Evolutionary conservation across 441 rosid species (phyloP), one percentile per base, ranked within the genome.

Genomic region (Bocquillonia castaneifolia): DNA sequence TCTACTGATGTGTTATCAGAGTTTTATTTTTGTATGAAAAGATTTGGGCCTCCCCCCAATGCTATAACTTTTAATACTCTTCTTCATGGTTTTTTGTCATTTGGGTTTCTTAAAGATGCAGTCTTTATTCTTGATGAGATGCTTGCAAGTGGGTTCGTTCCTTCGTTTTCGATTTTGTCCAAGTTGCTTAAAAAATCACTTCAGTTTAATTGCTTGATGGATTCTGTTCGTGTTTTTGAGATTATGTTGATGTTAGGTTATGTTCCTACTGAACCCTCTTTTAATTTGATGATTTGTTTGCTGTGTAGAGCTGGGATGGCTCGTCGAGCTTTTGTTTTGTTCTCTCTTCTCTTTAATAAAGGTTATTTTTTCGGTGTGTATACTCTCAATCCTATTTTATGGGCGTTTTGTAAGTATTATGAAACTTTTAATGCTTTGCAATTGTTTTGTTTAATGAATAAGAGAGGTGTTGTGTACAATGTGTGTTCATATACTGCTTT

Each of bases 401-500:
- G 86, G 83, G 78, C 73, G 8, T 36, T 79, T 55, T 75, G 83
- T 53, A 82, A 80, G 74, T 73, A 75, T 22, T 64, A 73, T 61
- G 64, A 53, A 67, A 74, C 67, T 52, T 71, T 9, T 51, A 29
- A 22, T 55, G 85, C 81, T 51, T 50, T 73, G 75, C 69, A 37
- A 4, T 55, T 82, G 47, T 68, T 75, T 32, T 75, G 39, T 45
- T 75, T 34, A 34, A 70, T 82, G 76, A 77, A 64, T 70, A 79
- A 72, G 78, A 77, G 65, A 56, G 83, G 85, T 31, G 3, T 75
- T 70, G 60, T 67, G 22, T 63, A 59, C 28, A 73, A 74, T 59
- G 79, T 57, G 12, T 77, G 83, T 58, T 81, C 83, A 0, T 82
- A 75, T 66, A 77, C 83, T 4, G 83, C 82, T 65, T 72, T 82